A percentile compares a stretch with the other conserved stretches of the same genome.
Evolutionary conservation across 2,329 filamentous ascomycete species (phyloP).

Genomic region (Lomentospora prolificans): DNA sequence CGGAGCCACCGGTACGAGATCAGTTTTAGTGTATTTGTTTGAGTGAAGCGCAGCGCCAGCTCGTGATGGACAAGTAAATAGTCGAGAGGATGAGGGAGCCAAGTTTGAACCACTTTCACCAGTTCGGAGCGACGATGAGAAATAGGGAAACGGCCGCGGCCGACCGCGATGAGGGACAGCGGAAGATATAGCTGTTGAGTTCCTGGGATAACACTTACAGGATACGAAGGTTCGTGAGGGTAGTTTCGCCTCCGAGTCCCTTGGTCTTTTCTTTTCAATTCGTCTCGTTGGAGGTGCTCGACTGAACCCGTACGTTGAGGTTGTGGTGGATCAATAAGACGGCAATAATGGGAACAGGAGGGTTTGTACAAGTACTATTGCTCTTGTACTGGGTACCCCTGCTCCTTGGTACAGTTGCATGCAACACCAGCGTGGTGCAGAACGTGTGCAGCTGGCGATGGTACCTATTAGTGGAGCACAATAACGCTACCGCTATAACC

Average conservation of each 20-base stretch:
- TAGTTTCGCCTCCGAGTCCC: background rate
- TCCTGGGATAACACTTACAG: background rate
- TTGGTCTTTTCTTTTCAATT: background rate
- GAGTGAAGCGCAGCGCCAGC: conserved; percentile 1
- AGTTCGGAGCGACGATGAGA: background rate
- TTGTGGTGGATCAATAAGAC: conserved; percentile 1
- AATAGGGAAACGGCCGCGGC: background rate
- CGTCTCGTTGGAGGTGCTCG: background rate
- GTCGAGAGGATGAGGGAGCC: background rate
- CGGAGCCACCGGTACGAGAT: conserved; percentile 3
- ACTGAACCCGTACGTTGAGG: background rate
- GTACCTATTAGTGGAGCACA: conserved; percentile 1
- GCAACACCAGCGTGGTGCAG: background rate
- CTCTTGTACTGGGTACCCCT: conserved; percentile 6
- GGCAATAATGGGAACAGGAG: background rate
- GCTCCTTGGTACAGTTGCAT: background rate
- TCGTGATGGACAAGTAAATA: background rate
- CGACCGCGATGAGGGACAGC: background rate
- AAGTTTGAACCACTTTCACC: background rate
- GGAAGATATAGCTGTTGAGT: background rate
- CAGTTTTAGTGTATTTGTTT: background rate
- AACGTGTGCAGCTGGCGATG: background rate
- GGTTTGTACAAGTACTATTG: conserved; percentile 3
- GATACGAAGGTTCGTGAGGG: background rate
- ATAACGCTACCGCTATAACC: background rate